These are phyloP conservation scores for Xylaria bambusicola DNA, from an alignment of 495 filamentous ascomycete genomes.

Conservation along the genomic window DNA sequence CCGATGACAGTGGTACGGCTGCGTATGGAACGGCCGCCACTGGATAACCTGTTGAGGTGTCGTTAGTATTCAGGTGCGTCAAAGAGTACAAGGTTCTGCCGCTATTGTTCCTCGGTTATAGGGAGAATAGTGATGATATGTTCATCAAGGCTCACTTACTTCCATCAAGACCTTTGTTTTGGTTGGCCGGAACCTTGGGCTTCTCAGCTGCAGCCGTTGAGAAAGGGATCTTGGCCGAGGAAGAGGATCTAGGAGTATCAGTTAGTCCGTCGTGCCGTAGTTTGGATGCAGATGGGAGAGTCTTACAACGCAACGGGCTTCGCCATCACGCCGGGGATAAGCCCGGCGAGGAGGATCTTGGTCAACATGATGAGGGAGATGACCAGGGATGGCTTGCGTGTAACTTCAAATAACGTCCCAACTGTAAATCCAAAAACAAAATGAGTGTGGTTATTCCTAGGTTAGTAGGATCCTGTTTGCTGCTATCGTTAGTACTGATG, in stretches of 20 bases:
- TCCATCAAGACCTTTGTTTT: too few species aligned
- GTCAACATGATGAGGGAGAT: background rate
- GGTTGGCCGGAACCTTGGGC: too few species aligned
- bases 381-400: background rate
- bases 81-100: too few species aligned
- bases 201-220: background rate
- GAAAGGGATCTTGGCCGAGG: background rate
- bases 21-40: too few species aligned
- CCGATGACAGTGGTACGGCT: background rate
- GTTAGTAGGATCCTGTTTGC: background rate
- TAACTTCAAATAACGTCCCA: background rate
- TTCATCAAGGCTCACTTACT: too few species aligned
- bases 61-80: too few species aligned
- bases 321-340: background rate
- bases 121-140: too few species aligned
- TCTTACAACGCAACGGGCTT: conserved; percentile 15
- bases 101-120: too few species aligned
- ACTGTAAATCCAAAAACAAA: background rate
- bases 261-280: background rate
- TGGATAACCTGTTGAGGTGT: too few species aligned
- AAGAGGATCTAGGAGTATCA: background rate
- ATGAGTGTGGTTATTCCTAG: background rate
- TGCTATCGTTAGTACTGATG: background rate
- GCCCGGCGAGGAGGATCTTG: background rate
- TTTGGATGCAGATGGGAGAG: background rate